Conservation (phyloP, 805 yeast species). For the Scheffersomyces stipitis region DNA sequence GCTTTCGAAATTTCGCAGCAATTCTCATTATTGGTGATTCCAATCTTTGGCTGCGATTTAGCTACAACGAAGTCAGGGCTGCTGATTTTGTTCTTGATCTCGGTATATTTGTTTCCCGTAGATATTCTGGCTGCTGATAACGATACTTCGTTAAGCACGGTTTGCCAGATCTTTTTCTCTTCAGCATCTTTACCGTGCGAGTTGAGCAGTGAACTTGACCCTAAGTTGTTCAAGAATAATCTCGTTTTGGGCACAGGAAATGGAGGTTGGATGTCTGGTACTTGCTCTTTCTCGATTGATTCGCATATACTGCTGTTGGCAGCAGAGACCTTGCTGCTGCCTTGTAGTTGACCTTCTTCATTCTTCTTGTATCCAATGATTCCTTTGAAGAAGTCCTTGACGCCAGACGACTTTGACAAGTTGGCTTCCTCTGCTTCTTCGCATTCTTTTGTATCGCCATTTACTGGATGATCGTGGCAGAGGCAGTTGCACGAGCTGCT, state of each 20-base stretch:
- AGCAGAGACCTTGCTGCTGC: not conserved
- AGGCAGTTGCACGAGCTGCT: not conserved
- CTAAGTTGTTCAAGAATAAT: not conserved
- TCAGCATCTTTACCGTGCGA: not conserved
- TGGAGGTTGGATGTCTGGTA: no score
- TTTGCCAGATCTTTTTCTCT: conserved; percentile 23
- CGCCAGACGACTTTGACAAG: not conserved
- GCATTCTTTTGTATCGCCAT: no score
- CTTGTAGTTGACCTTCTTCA: no score
- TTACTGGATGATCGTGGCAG: not conserved
- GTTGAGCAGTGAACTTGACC: not conserved
- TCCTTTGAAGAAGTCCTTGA: not conserved
- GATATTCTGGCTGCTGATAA: conserved; percentile 37
- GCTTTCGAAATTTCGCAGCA: not conserved
- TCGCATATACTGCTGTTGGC: not conserved
- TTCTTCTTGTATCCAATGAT: not conserved
- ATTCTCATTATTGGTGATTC: not conserved
- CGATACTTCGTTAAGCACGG: conserved; percentile 33
- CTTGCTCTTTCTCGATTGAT: no score
- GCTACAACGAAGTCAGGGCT: conserved; percentile 30
- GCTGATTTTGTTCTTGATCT: conserved; percentile 20
- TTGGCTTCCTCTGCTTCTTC: not conserved
- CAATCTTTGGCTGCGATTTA: conserved; percentile 12
- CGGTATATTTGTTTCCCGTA: conserved; percentile 27
- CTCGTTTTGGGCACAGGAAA: not conserved